phyloP scores from a whole-genome alignment of 352 stramenopile genomes.

The Phytophthora cajani region DNA sequence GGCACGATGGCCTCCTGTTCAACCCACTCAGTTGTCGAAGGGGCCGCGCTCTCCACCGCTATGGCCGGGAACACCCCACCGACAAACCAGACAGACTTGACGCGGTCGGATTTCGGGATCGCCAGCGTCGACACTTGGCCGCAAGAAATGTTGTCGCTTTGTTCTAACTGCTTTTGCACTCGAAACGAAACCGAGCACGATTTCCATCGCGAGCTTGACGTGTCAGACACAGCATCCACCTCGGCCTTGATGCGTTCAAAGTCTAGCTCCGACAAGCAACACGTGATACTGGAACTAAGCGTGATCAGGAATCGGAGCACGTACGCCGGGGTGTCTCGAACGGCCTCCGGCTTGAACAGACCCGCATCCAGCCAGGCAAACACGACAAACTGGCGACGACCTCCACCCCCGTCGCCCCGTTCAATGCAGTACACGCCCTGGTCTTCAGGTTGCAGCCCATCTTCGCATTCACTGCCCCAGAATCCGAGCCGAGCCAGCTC shows the following conservation, averaged over 20 bases:
- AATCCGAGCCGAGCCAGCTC: slow-evolving; percentile 43
- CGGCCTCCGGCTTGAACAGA: slow-evolving; percentile 41
- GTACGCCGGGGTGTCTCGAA: slow-evolving; percentile 69
- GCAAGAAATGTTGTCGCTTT: slow-evolving; percentile 42
- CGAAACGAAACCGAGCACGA: slow-evolving; percentile 44
- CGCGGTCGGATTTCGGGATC: slow-evolving; percentile 5
- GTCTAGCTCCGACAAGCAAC: slow-evolving; percentile 30
- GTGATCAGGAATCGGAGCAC: slow-evolving; percentile 54
- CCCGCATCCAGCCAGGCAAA: slow-evolving; percentile 57
- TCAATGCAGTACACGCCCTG: slow-evolving; percentile 64
- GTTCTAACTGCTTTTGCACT: slow-evolving; percentile 50
- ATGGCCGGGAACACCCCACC: slow-evolving; percentile 17
- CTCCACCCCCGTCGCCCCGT: background rate
- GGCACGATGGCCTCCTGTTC: background rate
- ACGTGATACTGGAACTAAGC: slow-evolving; percentile 31
- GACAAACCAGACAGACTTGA: slow-evolving; percentile 21
- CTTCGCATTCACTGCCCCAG: slow-evolving; percentile 46
- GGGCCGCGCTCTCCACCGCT: slow-evolving; percentile 19
- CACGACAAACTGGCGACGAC: slow-evolving; percentile 37
- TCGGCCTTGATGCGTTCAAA: slow-evolving; percentile 19
- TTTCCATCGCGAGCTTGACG: slow-evolving; percentile 17
- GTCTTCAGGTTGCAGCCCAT: slow-evolving; percentile 31
- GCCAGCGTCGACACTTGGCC: background rate
- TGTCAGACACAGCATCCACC: slow-evolving; percentile 10
- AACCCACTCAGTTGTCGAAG: slow-evolving; percentile 22